Evolutionary conservation across 2,329 filamentous ascomycete genomes (phyloP), one percentile per base, ranked within the genome.

Genomic region (Aspergillus caelatus): DNA sequence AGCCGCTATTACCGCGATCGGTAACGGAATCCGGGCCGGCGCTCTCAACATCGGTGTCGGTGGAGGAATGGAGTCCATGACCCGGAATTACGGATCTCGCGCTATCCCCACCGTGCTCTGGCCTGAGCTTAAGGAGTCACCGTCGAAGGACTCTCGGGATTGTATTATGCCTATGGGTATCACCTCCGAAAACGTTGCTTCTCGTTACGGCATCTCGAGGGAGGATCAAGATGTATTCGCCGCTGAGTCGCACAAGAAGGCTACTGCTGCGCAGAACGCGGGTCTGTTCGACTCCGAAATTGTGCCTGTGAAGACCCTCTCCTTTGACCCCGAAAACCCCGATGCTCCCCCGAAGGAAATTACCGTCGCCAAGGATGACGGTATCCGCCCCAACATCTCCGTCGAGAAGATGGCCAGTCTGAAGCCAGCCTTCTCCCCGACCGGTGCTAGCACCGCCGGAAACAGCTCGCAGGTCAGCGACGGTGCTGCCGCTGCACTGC

Each of bases 1-100:
- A 57, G 89, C 92, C 70, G 89, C 91, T 30, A 90, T 97, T 57
- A 90, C 92, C 1, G 81, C 84, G 16, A 83, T 96, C 3, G 91
- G 91, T 6, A 88, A 90, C 62, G 85, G 89, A 66, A 95, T 97
- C 70, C 85, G 88, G n/a, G 83, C 86, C 0, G 93, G 91, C 1
- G 85, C 87, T 70, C 90, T 94, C 58, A 86, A 89, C 65, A 83
- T 85, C 0, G 94, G 92, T 64, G 88, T 97, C 65, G 94, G 89
- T 11, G 94, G 91, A 2, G 94, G 94, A 34, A 97, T 96, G 91
- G 94, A 97, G 85, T 94, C 91, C 80, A 97, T 97, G 94, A 96
- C 92, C 67, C 82, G 90, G 68, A 97, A 97, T 80, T 97, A 97
- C 79, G 93, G 89, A 58, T 88, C 83, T 30, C 83, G 88, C 62